Evolutionary conservation across 164 flowering plant genomes (phyloP), one percentile per base, ranked within the genome.

Genomic region (Kingdonia uniflora): DNA sequence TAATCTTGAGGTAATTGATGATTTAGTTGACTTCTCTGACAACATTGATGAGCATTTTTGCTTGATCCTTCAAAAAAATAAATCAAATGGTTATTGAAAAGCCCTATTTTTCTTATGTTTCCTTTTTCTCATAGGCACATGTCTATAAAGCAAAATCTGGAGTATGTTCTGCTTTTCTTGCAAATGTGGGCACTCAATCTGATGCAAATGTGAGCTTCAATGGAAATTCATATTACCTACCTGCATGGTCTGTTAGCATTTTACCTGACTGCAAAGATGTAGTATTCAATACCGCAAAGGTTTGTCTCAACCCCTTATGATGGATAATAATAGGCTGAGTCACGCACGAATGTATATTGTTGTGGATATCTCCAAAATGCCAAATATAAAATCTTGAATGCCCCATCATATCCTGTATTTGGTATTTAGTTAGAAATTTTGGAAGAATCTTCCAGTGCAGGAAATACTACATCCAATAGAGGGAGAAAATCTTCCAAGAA

Each of bases 231-330:
- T 94, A 89, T 66, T 59, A 61, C 35, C 66, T 94, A 67, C 99
- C 99, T 57, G 90, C 86, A 41, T 94, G 99, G 99, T 94, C 99
- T 56, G 96, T 89, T 57, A 94, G 97, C 92, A 87, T 94, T 69
- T 74, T 94, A 65, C 97, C 99, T 7, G 99, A 94, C 74, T 94
- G 99, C 92, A 86, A 94, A 71, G 86, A 74, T 64, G 99, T 87
- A 2, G 87, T 52, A 21, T 72, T 81, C 61, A 89, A 94, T 65
- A 81, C 96, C 51, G 99, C 99, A 65, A 80, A 87, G 96, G 99
- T 89, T 52, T 52, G 82, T 43, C 50, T 59, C 19, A 13, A 45
- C 15, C n/a, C 11, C 14, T 20, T 20, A 15, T 37, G 19, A 46
- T 15, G 35, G 29, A 8, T 40, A 39, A 10, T 25, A 7, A 35